Evolutionary conservation across 768 basidiomycete genomes (phyloP), one percentile per base, ranked within the genome.

Genomic region (Coprinopsis strossmayeri): DNA sequence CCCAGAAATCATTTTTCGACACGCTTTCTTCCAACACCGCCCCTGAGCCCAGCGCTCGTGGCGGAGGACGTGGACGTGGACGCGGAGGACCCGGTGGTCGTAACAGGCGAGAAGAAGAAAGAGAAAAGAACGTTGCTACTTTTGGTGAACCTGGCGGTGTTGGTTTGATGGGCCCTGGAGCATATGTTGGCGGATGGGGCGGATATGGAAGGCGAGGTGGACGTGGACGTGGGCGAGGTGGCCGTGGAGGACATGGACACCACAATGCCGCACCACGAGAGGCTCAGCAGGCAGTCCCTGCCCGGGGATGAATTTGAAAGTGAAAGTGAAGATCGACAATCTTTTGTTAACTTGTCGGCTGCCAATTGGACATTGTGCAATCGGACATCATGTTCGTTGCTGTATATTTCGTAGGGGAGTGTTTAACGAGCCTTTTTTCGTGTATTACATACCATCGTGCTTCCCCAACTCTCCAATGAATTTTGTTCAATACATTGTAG

Each of bases 131-230:
- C 57, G 80, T 91, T 7, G 84, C 85, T 25, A 91, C 89, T 5
- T 92, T 92, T 71, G 90, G 89, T 2, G 89, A 91, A 61, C 81
- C 88, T 5, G 87, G 87, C 10, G 84, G 84, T 41, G 77, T 86
- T 15, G 86, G 87, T 4, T 61, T 87, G 44, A 74, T 88, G 72
- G 87, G 87, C 0, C 86, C 86, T 23, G 84, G 84, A 32, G 82
- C 81, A 10, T 87, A 87, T 64, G 82, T 86, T n/a, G 76, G 79
- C 41, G 85, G 82, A 15, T 87, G 84, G 82, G 84, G 84, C 30
- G 83, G 82, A 12, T 79, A 79, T 64, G 79, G 84, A 0, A 61
- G 71, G 44, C 58, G 73, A n/a, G 72, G 73, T 23, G 71, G 67
- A 23, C 67, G 66, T 7, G 59, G 62, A 37, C 58, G 57, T 50